Evolutionary conservation across 768 basidiomycete species (phyloP), one percentile per base, ranked within the genome.

Genomic region (Pholiota microspora): DNA sequence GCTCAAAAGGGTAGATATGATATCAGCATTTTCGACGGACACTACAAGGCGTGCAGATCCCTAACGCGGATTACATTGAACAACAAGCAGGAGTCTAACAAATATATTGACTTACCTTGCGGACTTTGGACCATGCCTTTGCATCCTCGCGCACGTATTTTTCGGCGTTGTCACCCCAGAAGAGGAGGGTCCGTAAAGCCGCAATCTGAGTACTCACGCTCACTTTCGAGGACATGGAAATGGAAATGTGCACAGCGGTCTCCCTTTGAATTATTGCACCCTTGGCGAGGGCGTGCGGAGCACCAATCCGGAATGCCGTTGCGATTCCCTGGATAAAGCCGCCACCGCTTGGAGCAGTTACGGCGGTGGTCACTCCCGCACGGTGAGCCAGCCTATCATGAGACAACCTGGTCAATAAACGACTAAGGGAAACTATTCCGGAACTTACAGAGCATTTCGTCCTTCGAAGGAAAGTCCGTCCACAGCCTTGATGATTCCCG

Each of bases 151-250:
- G 53, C 9, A 58, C 54, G 8, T 25, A 16, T 21, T 49, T 32
- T 4, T 54, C 49, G n/a, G n/a, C n/a, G n/a, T n/a, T n/a, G 7
- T 35, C 54, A 13, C n/a, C 53, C 10, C 38, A 50, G 42, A 78
- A 65, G 18, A 89, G 65, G 6, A 81, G 67, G 4, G 64, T 63
- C 21, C 86, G 74, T 44, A 90, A 68, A 1, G 77, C 72, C 0
- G 81, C 80, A 35, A 89, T 77, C 59, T 87, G 82, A 0, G 85
- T 83, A 63, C 86, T 85, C 21, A 85, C 76, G 42, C 87, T 84
- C 0, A 73, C 69, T 36, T n/a, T 35, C 9, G 55, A 31, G 16
- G 65, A 64, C 29, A 68, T 56, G 61, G 71, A 68, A 51, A 82
- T 60, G 1, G 72, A 55, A 35, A 89, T 73, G 59, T 93, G 91